phyloP scores from a whole-genome alignment of 805 yeast genomes.

The Hanseniaspora nectarophila region DNA sequence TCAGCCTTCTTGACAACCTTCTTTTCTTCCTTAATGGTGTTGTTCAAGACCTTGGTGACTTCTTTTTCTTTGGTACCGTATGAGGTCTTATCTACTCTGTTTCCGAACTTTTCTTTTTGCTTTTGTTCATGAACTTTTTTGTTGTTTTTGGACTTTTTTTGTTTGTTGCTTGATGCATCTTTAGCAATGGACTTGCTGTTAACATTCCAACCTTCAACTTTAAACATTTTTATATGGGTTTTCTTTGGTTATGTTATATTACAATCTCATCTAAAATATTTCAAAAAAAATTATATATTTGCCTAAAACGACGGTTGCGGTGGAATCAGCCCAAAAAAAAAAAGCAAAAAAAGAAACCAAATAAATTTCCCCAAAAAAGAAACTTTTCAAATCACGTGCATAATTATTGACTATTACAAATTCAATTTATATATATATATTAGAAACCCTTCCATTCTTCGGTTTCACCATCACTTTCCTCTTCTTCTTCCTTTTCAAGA shows the following conservation, averaged over 20 bases:
- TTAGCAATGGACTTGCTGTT: conserved; percentile 10
- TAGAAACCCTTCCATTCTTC: conserved; percentile 33
- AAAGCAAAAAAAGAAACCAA: background rate
- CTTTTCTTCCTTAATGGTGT: background rate
- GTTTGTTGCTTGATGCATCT: conserved; percentile 7
- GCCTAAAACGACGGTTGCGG: too few species aligned
- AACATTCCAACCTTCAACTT: conserved; percentile 13
- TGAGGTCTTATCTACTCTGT: background rate
- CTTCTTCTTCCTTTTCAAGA: conserved; percentile 20
- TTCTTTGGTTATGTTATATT: too few species aligned
- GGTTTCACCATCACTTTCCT: conserved; percentile 25
- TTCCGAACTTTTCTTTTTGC: background rate
- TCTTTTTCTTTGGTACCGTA: background rate
- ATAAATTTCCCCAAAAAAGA: background rate
- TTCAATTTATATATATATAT: conserved; percentile 10
- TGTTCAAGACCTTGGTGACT: background rate
- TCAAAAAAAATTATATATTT: too few species aligned
- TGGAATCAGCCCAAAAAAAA: too few species aligned
- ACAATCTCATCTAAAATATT: too few species aligned
- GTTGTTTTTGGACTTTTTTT: conserved; percentile 8
- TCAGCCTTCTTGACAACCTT: background rate
- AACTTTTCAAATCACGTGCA: background rate
- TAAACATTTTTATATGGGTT: conserved; percentile 1
- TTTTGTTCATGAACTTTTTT: conserved; percentile 10
- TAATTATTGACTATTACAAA: background rate